Conservation (phyloP, 225 moss, liverwort and hornwort species). For the Marchantia polymorpha region DNA sequence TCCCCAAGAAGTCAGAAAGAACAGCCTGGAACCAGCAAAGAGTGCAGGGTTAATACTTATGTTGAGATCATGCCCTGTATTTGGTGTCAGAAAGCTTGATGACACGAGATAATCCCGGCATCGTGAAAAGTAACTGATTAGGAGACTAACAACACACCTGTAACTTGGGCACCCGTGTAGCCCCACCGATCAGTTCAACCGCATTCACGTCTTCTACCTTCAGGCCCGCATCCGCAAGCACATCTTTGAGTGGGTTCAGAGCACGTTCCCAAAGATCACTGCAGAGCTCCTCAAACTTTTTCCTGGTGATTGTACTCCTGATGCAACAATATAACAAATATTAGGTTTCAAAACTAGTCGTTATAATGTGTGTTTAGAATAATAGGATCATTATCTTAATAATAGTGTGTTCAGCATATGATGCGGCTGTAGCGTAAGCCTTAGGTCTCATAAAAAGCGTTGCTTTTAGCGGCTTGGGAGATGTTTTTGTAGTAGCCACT, state of each 20-base stretch:
- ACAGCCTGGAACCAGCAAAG: conserved; percentile 52
- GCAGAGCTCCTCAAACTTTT: conserved; percentile 91
- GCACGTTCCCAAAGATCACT: conserved; percentile 78
- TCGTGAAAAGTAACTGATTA: no score
- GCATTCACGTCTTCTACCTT: conserved; percentile 69
- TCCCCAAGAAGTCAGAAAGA: conserved; percentile 71
- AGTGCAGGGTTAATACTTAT: neutral
- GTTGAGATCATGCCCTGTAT: neutral
- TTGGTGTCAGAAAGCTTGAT: neutral
- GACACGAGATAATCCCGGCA: neutral
- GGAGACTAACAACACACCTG: conserved; percentile 45
- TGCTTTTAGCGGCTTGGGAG: neutral
- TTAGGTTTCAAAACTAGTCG: neutral
- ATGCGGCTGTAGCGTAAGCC: neutral
- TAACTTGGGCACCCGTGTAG: conserved; percentile 90
- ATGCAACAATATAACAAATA: neutral
- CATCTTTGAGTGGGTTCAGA: conserved; percentile 72
- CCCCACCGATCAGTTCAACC: conserved; percentile 92
- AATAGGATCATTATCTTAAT: no score
- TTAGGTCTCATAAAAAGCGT: neutral
- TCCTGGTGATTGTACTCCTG: conserved; percentile 85
- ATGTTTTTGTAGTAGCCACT: neutral
- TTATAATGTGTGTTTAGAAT: no score
- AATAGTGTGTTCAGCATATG: neutral
- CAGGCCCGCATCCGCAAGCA: conserved; percentile 65